Evolutionary conservation across 345 rosid genomes (phyloP).

Genomic region (Bruguiera gymnorhiza): DNA sequence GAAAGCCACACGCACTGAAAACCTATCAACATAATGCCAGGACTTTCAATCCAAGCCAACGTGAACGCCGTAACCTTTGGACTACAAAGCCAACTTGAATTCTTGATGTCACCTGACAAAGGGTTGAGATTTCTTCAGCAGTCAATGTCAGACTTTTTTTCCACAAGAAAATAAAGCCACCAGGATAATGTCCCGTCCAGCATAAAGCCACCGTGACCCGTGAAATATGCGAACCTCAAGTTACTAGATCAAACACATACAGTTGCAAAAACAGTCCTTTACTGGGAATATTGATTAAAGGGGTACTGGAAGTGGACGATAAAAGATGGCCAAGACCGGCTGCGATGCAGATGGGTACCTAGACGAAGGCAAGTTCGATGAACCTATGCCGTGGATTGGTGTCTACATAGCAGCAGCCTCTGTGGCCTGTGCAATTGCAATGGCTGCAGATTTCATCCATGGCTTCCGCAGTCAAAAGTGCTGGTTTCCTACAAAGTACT

Average conservation of each 20-base stretch:
- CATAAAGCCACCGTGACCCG: too few species aligned
- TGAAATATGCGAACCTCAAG: neutral
- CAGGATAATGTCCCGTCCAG: too few species aligned
- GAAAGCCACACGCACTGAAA: too few species aligned
- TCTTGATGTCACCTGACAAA: too few species aligned
- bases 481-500: constrained; percentile 75
- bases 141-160: too few species aligned
- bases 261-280: neutral
- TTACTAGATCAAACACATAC: neutral
- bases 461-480: constrained; percentile 56
- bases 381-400: constrained; percentile 85
- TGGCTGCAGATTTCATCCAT: constrained; percentile 60
- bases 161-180: too few species aligned
- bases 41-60: too few species aligned
- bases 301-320: neutral
- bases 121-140: too few species aligned
- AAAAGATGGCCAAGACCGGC: constrained; percentile 48
- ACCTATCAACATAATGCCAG: too few species aligned
- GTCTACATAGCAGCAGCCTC: constrained; percentile 76
- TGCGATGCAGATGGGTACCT: constrained; percentile 63
- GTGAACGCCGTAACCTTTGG: too few species aligned
- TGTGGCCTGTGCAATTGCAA: constrained; percentile 59
- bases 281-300: too few species aligned
- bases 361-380: constrained; percentile 52
- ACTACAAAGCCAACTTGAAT: too few species aligned